Percentiles rank a stretch among this genome's conserved stretches.
phyloP scores from a whole-genome alignment of 345 rosid genomes.

The Salix caprea region DNA sequence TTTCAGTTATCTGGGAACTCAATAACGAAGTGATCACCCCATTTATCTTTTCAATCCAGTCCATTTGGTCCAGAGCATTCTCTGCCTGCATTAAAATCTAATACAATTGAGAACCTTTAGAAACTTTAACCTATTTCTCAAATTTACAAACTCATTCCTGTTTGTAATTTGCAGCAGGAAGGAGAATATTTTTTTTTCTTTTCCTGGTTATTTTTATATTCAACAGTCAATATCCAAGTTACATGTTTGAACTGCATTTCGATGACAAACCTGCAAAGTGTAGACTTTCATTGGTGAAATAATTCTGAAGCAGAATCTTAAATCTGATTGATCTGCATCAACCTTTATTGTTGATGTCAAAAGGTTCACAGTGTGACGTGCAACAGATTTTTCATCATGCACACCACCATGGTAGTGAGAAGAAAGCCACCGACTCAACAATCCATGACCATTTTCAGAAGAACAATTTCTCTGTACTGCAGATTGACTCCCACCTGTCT shows the following conservation, averaged over 20 bases:
- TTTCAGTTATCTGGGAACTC: constrained; percentile 56
- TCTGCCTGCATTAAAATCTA: constrained; percentile 58
- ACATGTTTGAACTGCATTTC: constrained; percentile 9
- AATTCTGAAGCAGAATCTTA: constrained; percentile 79
- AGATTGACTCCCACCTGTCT: constrained; percentile 61
- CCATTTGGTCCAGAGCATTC: constrained; percentile 74
- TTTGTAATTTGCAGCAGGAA: neutral
- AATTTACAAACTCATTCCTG: neutral
- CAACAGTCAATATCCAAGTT: neutral
- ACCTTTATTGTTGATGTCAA: constrained; percentile 73
- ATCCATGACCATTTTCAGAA: constrained; percentile 52
- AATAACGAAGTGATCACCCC: constrained; percentile 69
- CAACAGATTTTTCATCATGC: constrained; percentile 69
- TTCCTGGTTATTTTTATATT: neutral
- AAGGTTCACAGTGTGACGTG: constrained; percentile 68
- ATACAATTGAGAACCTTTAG: neutral
- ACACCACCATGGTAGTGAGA: constrained; percentile 68
- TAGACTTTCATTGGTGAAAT: constrained; percentile 37
- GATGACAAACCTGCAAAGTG: constrained; percentile 55
- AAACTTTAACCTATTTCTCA: neutral
- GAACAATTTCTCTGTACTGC: constrained; percentile 38
- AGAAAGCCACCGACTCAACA: constrained; percentile 80
- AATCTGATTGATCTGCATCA: constrained; percentile 73
- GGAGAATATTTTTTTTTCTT: neutral
- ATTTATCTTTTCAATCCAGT: constrained; percentile 79